phyloP scores from a whole-genome alignment of 1,139 yeast species.

The Geotrichum australiense region DNA sequence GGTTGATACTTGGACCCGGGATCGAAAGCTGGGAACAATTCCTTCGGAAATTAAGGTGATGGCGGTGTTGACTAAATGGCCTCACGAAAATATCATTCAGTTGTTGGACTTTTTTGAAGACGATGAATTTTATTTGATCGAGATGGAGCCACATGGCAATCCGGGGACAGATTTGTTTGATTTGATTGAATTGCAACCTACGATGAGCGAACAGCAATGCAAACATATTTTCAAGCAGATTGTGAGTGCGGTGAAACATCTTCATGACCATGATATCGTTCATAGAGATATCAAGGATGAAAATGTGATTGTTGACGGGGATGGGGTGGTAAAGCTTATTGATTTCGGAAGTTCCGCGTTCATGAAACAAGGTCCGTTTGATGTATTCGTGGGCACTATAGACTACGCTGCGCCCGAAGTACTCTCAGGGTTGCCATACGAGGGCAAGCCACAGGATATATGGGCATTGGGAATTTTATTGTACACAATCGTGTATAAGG shows the following conservation, averaged over 20 bases:
- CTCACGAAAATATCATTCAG: conserved; percentile 81
- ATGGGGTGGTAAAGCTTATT: conserved; percentile 57
- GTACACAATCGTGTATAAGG: conserved; percentile 86
- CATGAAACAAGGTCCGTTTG: conserved; percentile 85
- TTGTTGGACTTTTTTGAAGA: conserved; percentile 91
- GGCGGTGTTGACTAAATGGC: conserved; percentile 60
- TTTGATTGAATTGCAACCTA: conserved; percentile 73
- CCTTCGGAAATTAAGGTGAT: conserved; percentile 93
- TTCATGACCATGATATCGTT: conserved; percentile 80
- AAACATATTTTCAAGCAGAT: conserved; percentile 73
- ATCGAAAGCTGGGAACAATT: conserved; percentile 80
- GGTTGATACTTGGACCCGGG: conserved; percentile 97
- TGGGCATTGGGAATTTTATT: conserved; percentile 93
- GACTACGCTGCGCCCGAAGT: conserved; percentile 98
- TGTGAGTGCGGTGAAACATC: conserved; percentile 66
- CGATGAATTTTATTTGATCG: conserved; percentile 77
- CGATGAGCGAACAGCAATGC: conserved; percentile 72
- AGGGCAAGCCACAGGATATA: conserved; percentile 89
- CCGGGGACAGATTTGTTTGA: conserved; percentile 93
- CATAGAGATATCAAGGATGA: conserved; percentile 96
- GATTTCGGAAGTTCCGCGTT: conserved; percentile 97
- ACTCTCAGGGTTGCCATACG: conserved; percentile 76
- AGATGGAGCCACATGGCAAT: conserved; percentile 79
- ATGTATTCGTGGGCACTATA: conserved; percentile 93
- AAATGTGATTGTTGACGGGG: conserved; percentile 70